These are phyloP conservation scores for Cairneyella variabilis DNA, from an alignment of 495 filamentous ascomycete genomes.

Conservation along the genomic window DNA sequence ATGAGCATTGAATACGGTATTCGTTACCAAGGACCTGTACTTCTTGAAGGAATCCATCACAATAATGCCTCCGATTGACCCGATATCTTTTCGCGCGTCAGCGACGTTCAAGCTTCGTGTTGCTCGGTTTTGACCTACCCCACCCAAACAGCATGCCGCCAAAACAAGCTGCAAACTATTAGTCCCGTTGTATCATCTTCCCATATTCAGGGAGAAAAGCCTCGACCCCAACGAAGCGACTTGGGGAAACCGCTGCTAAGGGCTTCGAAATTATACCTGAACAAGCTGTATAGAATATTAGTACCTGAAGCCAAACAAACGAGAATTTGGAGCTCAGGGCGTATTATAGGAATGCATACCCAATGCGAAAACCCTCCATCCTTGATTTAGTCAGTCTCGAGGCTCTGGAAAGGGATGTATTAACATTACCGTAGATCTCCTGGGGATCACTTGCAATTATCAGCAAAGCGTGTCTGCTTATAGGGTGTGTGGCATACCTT, in stretches of 20 bases:
- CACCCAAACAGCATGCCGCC: slow-evolving; percentile 73
- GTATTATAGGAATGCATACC: slow-evolving; percentile 1
- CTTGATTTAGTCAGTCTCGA: background rate
- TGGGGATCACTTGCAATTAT: slow-evolving; percentile 39
- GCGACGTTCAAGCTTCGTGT: background rate
- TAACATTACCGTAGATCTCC: slow-evolving; percentile 62
- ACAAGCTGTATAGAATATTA: slow-evolving; percentile 9
- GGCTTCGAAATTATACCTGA: slow-evolving; percentile 12
- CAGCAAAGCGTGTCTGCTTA: slow-evolving; percentile 30
- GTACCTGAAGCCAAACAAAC: background rate
- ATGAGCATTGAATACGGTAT: too few species aligned
- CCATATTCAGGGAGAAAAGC: background rate
- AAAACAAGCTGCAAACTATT: slow-evolving; percentile 44
- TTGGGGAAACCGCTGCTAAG: background rate
- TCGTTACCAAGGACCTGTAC: too few species aligned
- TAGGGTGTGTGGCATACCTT: slow-evolving; percentile 23
- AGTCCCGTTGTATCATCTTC: background rate
- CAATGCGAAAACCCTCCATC: slow-evolving; percentile 22
- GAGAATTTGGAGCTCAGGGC: background rate
- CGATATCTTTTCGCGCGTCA: slow-evolving; percentile 35
- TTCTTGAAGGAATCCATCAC: slow-evolving; percentile 42
- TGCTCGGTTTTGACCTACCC: slow-evolving; percentile 31
- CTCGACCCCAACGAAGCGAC: too few species aligned
- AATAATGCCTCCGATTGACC: slow-evolving; percentile 64
- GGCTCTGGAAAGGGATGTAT: background rate